phyloP scores from a whole-genome alignment of 78 protist genomes.

The Pelomyxa schiedti region DNA sequence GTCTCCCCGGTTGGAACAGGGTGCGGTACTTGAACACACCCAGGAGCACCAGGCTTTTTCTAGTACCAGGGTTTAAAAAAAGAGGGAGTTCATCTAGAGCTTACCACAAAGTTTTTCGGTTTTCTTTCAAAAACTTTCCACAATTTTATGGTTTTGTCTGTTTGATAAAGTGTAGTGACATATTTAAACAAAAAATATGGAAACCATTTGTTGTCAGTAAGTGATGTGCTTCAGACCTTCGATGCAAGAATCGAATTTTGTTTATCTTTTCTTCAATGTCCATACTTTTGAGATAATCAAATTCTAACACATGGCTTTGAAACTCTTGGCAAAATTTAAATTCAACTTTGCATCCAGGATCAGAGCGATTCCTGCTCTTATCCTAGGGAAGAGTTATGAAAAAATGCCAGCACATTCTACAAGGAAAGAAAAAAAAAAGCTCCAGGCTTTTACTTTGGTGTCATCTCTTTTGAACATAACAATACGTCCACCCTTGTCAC shows the following conservation, averaged over 20 bases:
- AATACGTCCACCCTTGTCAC: conserved; percentile 91
- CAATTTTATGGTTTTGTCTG: conserved; percentile 95
- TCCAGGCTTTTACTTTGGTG: background rate
- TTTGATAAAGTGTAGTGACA: too few species aligned
- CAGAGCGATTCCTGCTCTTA: background rate
- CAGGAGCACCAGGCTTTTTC: too few species aligned
- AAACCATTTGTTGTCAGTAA: conserved; percentile 85
- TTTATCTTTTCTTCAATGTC: conserved; percentile 98
- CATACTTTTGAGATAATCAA: conserved; percentile 91
- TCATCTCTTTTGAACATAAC: conserved; percentile 56
- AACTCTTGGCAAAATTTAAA: conserved; percentile 88
- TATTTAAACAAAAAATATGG: too few species aligned
- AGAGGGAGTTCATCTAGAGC: too few species aligned
- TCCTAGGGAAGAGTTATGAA: too few species aligned
- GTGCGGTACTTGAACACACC: too few species aligned
- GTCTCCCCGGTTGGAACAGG: conserved; percentile 44
- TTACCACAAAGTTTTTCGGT: too few species aligned
- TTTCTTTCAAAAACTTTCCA: conserved; percentile 85
- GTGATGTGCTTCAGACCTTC: conserved; percentile 32
- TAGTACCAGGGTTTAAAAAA: too few species aligned
- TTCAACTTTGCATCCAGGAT: too few species aligned
- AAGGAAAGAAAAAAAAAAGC: background rate
- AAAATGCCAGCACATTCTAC: too few species aligned
- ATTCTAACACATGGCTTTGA: conserved; percentile 94
- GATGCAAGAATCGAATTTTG: conserved; percentile 77